Evolutionary conservation across 768 basidiomycete species (phyloP), one percentile per base, ranked within the genome.

Genomic region (Lactifluus subvellereus): DNA sequence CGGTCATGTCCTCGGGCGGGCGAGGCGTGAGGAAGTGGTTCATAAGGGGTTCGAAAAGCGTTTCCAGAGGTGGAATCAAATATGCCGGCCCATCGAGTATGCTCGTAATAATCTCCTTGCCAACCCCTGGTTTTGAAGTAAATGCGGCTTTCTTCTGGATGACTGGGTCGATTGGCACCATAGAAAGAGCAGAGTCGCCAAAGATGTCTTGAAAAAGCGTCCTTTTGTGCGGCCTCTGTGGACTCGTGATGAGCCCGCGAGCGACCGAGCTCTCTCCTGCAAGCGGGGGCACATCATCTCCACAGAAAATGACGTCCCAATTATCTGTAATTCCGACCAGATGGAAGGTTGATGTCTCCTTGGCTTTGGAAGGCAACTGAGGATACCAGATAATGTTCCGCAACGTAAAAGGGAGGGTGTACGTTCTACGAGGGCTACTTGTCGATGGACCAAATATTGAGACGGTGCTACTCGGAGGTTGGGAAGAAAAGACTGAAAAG

Each of bases 151-250:
- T 45, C 66, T 60, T 50, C 63, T 59, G 45, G 72, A 69, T 6
- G 60, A 53, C n/a, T 66, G 57, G 30, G 69, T 38, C 13, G 66
- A 56, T 18, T 72, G 65, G 38, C 70, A 64, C 37, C 76, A 71
- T 6, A 69, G 68, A 67, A 94, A 84, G 2, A 51, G 88, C 88
- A 49, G 90, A 83, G 62, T 82, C 77, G 43, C 94, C 94, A 70
- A 96, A 97, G 70, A 95, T 90, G 70, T 95, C 93, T 72, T 92
- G 88, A 75, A 95, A 92, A 7, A 97, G 77, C 8, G 91, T 88
- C 61, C 79, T 77, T 65, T 70, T 77, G 27, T 72, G 71, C 7
- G 78, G 67, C 66, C 69, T 59, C 2, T 70, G 70, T 42, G 62
- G 43, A 10, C 70, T 62, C 22, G 69, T 70, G 53, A 71, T 69